Percentiles rank a stretch among this genome's conserved stretches.
phyloP scores from a whole-genome alignment of 1,139 yeast species.

The Candida sp. region DNA sequence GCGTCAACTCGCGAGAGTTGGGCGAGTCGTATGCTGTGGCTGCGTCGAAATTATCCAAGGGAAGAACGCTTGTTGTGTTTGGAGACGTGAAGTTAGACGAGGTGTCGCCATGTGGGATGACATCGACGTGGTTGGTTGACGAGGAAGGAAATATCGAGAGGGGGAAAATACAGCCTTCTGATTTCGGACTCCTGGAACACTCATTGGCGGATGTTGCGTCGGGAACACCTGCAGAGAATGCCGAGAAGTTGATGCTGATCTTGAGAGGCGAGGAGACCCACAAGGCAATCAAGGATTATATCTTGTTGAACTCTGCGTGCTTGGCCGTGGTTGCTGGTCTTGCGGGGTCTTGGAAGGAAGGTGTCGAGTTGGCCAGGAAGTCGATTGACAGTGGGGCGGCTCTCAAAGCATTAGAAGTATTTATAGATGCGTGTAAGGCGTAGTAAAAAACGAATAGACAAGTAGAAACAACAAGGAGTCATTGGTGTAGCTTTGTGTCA shows the following conservation, averaged over 20 bases:
- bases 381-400: constrained; percentile 76
- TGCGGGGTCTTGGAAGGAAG: constrained; percentile 72
- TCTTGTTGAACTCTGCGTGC: constrained; percentile 85
- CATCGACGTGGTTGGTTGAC: constrained; percentile 79
- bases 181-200: constrained; percentile 82
- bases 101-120: constrained; percentile 84
- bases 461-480: too few species aligned
- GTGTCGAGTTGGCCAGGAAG: constrained; percentile 73
- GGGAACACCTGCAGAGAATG: constrained; percentile 89
- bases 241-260: constrained; percentile 60
- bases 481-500: too few species aligned
- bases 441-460: too few species aligned
- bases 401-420: too few species aligned
- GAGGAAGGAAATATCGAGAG: constrained; percentile 41
- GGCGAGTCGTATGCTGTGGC: constrained; percentile 90
- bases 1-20: constrained; percentile 80
- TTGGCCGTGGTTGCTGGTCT: constrained; percentile 79
- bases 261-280: constrained; percentile 54
- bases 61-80: constrained; percentile 85
- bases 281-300: constrained; percentile 76
- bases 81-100: constrained; percentile 94
- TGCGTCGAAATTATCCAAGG: constrained; percentile 54
- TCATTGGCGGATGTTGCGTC: constrained; percentile 69
- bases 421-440: too few species aligned
- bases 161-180: constrained; percentile 56